Percentiles rank a stretch among this genome's conserved stretches.
Conservation (phyloP, 805 yeast species). For the Barnettozyma botsteinii region DNA sequence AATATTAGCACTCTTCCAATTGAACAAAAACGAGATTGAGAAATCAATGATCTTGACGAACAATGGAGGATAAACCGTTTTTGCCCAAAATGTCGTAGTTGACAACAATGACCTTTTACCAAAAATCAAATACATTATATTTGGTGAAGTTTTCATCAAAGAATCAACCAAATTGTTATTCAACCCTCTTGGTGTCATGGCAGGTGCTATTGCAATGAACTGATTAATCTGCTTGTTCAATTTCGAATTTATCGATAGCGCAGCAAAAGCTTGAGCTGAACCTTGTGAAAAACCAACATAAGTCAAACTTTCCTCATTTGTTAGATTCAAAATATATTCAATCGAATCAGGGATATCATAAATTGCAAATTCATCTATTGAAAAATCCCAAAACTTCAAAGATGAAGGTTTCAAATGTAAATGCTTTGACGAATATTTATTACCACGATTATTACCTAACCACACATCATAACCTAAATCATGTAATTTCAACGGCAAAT, state of each 20-base stretch:
- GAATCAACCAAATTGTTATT: constrained; percentile 72
- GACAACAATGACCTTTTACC: constrained; percentile 73
- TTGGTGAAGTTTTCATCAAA: constrained; percentile 63
- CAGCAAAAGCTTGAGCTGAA: constrained; percentile 87
- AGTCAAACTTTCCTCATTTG: constrained; percentile 40
- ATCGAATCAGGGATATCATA: constrained; percentile 85
- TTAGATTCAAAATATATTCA: constrained; percentile 56
- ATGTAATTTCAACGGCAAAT: constrained; percentile 68
- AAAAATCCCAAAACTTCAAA: constrained; percentile 77
- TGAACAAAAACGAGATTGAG: constrained; percentile 55
- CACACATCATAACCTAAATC: constrained; percentile 90
- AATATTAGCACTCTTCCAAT: constrained; percentile 68
- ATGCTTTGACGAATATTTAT: constrained; percentile 64
- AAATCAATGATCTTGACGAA: constrained; percentile 62
- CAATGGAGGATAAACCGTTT: constrained; percentile 64
- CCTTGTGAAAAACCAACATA: constrained; percentile 94
- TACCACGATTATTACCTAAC: constrained; percentile 90
- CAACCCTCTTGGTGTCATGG: constrained; percentile 85
- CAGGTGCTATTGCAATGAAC: constrained; percentile 87
- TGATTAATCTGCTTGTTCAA: constrained; percentile 49
- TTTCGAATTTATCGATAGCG: constrained; percentile 58
- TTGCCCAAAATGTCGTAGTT: constrained; percentile 68
- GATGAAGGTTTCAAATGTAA: constrained; percentile 20
- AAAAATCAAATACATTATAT: constrained; percentile 61
- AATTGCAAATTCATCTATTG: constrained; percentile 86